phyloP scores from a whole-genome alignment of 768 basidiomycete species.

The Austroboletus festivus region DNA sequence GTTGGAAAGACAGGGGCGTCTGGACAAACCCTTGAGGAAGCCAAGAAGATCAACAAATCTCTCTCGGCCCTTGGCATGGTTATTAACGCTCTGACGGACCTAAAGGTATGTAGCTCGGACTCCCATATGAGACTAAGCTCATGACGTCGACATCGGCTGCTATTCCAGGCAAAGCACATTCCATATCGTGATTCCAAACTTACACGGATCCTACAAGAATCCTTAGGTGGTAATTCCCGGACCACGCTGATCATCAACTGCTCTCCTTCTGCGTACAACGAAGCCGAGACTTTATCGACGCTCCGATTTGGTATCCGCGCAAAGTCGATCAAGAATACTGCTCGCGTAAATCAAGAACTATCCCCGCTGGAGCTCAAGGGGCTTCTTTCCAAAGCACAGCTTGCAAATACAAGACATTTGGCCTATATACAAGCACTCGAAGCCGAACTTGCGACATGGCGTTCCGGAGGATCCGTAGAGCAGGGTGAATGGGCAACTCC shows the following conservation, averaged over 20 bases:
- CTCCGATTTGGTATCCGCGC: conserved; percentile 99
- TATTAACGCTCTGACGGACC: conserved; percentile 95
- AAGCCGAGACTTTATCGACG: conserved; percentile 92
- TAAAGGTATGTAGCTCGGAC: conserved; percentile 59
- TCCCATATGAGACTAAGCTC: not conserved
- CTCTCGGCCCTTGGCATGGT: conserved; percentile 98
- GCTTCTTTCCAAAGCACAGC: conserved; percentile 83
- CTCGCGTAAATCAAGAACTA: conserved; percentile 96
- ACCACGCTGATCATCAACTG: conserved; percentile 99
- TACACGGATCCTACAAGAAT: conserved; percentile 98
- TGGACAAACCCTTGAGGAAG: conserved; percentile 97
- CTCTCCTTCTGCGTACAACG: conserved; percentile 96
- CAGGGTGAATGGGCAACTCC: conserved; percentile 76
- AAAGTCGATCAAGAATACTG: conserved; percentile 99
- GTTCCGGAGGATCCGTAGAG: conserved; percentile 81
- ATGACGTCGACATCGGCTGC: conserved; percentile 4
- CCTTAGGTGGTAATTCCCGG: conserved; percentile 90
- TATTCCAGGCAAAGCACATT: conserved; percentile 82
- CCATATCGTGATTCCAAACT: conserved; percentile 99
- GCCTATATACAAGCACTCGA: conserved; percentile 88
- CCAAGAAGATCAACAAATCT: conserved; percentile 99
- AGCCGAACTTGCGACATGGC: conserved; percentile 88
- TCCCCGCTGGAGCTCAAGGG: conserved; percentile 95
- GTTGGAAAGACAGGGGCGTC: conserved; percentile 99
- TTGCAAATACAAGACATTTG: conserved; percentile 78